Evolutionary conservation across 305 asterid species (phyloP).

Genomic region (Fraxinus sp.): DNA sequence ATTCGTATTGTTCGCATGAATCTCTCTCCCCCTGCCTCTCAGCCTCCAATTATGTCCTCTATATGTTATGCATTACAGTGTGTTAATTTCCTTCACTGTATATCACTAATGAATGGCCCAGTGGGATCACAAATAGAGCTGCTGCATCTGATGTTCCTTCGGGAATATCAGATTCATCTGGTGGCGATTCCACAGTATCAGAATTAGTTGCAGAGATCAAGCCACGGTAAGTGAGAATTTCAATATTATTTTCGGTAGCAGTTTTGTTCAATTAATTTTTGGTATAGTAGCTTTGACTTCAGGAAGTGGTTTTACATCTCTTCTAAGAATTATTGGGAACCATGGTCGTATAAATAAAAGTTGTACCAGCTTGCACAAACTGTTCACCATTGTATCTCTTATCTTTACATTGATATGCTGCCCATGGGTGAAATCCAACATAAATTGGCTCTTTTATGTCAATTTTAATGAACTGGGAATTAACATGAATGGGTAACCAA

Average conservation of each 20-base stretch:
- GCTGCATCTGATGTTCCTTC: constrained; percentile 58
- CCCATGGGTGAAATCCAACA: background rate
- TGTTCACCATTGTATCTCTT: background rate
- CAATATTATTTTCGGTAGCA: background rate
- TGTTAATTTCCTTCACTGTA: constrained; percentile 52
- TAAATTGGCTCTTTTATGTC: background rate
- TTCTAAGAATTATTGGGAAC: background rate
- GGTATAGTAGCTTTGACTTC: constrained; percentile 13
- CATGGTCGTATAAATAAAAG: background rate
- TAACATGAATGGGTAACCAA: background rate
- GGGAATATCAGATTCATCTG: constrained; percentile 50
- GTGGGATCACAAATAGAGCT: constrained; percentile 57
- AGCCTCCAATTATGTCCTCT: constrained; percentile 8
- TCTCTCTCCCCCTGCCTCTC: constrained; percentile 15
- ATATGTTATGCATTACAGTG: constrained; percentile 3
- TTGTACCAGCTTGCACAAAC: background rate
- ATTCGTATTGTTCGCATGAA: constrained; percentile 14
- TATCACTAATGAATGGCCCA: constrained; percentile 92
- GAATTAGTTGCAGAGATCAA: constrained; percentile 85
- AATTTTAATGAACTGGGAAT: background rate
- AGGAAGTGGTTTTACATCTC: background rate
- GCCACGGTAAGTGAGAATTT: constrained; percentile 71
- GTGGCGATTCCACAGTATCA: constrained; percentile 56
- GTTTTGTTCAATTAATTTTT: constrained; percentile 12
- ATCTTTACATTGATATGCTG: background rate